These are phyloP conservation scores for Metschnikowia baotianmanensis DNA, from an alignment of 805 yeast species.

Conservation along the genomic window DNA sequence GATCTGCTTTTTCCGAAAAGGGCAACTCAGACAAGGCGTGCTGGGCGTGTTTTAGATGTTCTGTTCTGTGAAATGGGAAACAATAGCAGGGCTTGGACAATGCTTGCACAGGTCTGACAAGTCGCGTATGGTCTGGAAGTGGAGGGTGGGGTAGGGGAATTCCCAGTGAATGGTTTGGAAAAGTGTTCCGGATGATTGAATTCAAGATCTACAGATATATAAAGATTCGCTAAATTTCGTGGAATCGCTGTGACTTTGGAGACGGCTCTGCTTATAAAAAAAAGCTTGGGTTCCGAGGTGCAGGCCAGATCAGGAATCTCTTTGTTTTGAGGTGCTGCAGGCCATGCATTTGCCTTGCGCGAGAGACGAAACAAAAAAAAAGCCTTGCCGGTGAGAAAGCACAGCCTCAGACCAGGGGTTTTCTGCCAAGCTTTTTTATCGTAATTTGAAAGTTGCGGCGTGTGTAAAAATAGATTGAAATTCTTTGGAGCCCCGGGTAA, in stretches of 20 bases:
- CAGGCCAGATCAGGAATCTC: slow-evolving; percentile 7
- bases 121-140: neutral
- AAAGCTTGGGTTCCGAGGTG: neutral
- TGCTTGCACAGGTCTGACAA: neutral
- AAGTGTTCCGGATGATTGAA: neutral
- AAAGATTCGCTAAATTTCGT: neutral
- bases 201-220: neutral
- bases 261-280: neutral
- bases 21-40: neutral
- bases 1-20: slow-evolving; percentile 5
- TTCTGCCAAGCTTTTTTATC: too few species aligned
- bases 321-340: slow-evolving; percentile 6
- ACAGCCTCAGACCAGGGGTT: neutral
- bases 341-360: slow-evolving; percentile 2
- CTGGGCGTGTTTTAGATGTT: neutral
- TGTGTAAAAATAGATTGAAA: too few species aligned
- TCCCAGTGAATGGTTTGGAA: neutral
- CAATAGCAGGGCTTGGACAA: slow-evolving; percentile 1
- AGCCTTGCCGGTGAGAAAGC: neutral
- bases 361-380: neutral
- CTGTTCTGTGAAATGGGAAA: neutral
- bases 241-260: neutral
- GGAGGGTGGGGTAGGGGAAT: neutral
- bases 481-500: too few species aligned
- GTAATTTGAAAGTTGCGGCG: too few species aligned